Evolutionary conservation across 23 red algal genomes (phyloP).

Genomic region (Gracilariopsis chorda): DNA sequence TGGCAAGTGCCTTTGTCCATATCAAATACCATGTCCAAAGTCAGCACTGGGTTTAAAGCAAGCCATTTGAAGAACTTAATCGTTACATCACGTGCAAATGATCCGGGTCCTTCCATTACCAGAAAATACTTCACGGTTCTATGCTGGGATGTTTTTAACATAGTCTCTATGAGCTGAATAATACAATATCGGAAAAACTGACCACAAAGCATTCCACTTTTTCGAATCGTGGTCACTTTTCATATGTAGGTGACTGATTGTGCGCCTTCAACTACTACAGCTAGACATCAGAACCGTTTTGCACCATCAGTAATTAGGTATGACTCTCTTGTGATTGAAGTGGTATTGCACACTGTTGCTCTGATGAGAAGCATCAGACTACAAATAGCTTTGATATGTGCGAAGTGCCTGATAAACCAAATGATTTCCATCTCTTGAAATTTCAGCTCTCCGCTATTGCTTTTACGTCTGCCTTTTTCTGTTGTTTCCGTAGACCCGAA

Average conservation of each 20-base stretch:
- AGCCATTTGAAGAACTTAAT: slow-evolving; percentile 22
- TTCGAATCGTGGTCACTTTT: slow-evolving; percentile 1
- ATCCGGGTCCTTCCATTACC: neutral
- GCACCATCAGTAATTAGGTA: slow-evolving; percentile 6
- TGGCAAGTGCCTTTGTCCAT: slow-evolving; percentile 8
- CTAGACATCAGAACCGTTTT: neutral
- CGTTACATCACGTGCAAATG: slow-evolving; percentile 7
- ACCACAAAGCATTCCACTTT: slow-evolving; percentile 3
- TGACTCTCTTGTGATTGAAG: neutral
- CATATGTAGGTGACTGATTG: neutral
- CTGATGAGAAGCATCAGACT: neutral
- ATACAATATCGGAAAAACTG: slow-evolving; percentile 3
- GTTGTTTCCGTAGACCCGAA: neutral
- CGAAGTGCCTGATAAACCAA: slow-evolving; percentile 1
- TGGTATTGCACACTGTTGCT: slow-evolving; percentile 7
- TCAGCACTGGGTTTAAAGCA: neutral
- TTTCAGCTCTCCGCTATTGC: neutral
- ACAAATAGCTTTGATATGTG: slow-evolving; percentile 15
- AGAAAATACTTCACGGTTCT: neutral
- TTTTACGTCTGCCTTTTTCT: neutral
- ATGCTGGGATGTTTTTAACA: neutral
- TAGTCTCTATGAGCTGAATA: slow-evolving; percentile 11
- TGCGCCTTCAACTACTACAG: slow-evolving; percentile 9
- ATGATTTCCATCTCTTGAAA: neutral
- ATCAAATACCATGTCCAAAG: neutral